Evolutionary conservation across 208 protist genomes (phyloP).

Genomic region (Leptomonas seymouri): DNA sequence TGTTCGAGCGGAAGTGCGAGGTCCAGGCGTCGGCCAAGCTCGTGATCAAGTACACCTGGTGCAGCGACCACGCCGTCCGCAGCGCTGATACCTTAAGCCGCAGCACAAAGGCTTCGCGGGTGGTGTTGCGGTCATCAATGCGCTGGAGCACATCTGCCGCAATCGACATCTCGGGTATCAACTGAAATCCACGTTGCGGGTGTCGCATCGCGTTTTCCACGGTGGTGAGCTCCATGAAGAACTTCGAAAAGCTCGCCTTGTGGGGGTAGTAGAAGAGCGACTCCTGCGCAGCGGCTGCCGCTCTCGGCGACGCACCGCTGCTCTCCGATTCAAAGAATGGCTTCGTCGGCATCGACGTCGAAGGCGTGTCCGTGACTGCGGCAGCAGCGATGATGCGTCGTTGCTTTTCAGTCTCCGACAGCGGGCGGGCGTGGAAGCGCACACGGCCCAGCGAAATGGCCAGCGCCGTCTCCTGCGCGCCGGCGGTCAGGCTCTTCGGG

Average conservation of each 20-base stretch:
- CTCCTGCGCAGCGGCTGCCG: slow-evolving; percentile 36
- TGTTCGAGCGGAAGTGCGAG: slow-evolving; percentile 21
- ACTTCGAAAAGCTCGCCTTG: slow-evolving; percentile 66
- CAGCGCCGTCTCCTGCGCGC: slow-evolving; percentile 53
- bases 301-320: not conserved
- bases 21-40: slow-evolving; percentile 79
- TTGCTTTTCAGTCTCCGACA: slow-evolving; percentile 68
- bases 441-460: slow-evolving; percentile 75
- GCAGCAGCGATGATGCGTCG: slow-evolving; percentile 24
- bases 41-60: slow-evolving; percentile 77
- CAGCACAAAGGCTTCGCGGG: slow-evolving; percentile 68
- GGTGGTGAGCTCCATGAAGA: slow-evolving; percentile 81
- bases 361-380: slow-evolving; percentile 10
- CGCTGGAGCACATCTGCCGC: slow-evolving; percentile 70
- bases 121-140: slow-evolving; percentile 57
- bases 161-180: slow-evolving; percentile 75
- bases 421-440: slow-evolving; percentile 61
- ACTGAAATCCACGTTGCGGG: slow-evolving; percentile 68
- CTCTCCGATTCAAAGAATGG: slow-evolving; percentile 6
- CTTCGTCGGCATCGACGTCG: slow-evolving; percentile 10
- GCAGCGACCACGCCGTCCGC: slow-evolving; percentile 60
- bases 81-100: slow-evolving; percentile 74
- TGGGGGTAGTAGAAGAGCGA: slow-evolving; percentile 77
- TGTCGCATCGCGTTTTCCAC: slow-evolving; percentile 55
- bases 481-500: slow-evolving; percentile 50